Percentiles rank a stretch among this genome's conserved stretches.
Conservation (phyloP, 495 filamentous ascomycete species). For the Penicillium chermesinum region DNA sequence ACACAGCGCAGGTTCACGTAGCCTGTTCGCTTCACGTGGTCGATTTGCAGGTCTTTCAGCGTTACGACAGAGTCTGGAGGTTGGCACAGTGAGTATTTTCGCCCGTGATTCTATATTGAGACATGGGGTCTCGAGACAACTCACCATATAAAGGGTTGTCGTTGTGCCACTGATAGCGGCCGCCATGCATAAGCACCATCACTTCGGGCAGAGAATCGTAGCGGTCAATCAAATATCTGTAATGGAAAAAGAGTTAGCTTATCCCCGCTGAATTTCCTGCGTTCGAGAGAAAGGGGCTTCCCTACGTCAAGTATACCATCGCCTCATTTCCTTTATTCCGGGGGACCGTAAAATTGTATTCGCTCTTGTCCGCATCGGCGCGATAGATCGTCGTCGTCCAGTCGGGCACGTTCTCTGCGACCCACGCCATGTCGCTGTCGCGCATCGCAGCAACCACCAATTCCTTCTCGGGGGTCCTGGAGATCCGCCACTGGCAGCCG, state of each 20-base stretch:
- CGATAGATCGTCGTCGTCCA: constrained; percentile 47
- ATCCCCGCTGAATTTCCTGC: no score
- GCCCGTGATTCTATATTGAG: no score
- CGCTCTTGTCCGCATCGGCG: constrained; percentile 36
- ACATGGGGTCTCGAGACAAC: neutral
- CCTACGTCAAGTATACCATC: constrained; percentile 56
- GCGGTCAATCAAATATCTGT: constrained; percentile 40
- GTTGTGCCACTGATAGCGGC: constrained; percentile 47
- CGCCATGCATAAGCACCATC: constrained; percentile 43
- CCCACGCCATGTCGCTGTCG: constrained; percentile 26
- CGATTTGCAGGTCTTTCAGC: constrained; percentile 19
- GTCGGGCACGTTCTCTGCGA: constrained; percentile 24
- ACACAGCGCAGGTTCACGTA: constrained; percentile 48
- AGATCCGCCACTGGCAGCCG: neutral
- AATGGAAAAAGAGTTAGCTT: no score
- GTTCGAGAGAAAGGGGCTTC: constrained; percentile 3
- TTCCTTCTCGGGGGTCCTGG: constrained; percentile 11
- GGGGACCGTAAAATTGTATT: constrained; percentile 37
- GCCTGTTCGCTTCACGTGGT: constrained; percentile 28
- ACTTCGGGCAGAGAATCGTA: constrained; percentile 42
- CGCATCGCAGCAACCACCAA: constrained; percentile 25
- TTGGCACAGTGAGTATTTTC: neutral
- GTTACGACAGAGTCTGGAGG: constrained; percentile 22
- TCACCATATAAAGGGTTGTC: constrained; percentile 47
- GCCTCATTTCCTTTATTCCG: constrained; percentile 58